Base-by-base conservation (phyloP, 164 flowering plant genomes). In the Aristolochia fimbriata region DNA sequence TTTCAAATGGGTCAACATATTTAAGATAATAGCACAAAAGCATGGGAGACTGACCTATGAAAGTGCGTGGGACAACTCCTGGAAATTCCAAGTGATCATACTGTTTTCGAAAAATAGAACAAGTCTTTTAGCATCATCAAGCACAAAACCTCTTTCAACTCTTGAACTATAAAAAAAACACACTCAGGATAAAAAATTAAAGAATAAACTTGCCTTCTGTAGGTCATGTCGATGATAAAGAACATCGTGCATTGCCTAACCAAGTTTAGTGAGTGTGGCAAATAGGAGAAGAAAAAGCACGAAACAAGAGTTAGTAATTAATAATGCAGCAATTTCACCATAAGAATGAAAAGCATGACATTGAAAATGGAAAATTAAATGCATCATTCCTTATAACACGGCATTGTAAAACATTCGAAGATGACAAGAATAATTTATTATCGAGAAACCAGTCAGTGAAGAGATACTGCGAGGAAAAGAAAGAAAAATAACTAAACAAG, bases 31-130 rank as follows among this genome's bases (percentile, higher is more conserved):
- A 56, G 8, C 21, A 30, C 16, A 31, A 4, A 17, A 56, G 31
- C 17, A 20, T 24, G 11, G 30, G 19, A 55, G 6, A 14, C 76
- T 71, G 71, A 91, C 97, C 99, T 51, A 91, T 75, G 62, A 94
- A 91, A 43, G 96, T 88, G 59, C 97, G 96, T 63, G 99, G 96
- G 69, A 91, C 97, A 33, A 88, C 97, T 70, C 99, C 99, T 20
- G 96, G 96, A 66, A 94, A 94, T 71, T 94, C 91, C 84, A 88
- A 74, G 74, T 94, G 99, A 77, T 94, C 96, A 76, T 91, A 94
- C 96, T 94, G 76, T 9, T 13, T 17, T 67, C 6, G 47, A 24
- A 31, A 20, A 27, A 15, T 1, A 11, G 31, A 8, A 47, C 61
- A 37, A 10, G 4, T 37, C 43, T 37, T 37, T 37, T 6, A 37